These are phyloP conservation scores for Cercospora beticola DNA, from an alignment of 2,329 filamentous ascomycete genomes.

Conservation along the genomic window DNA sequence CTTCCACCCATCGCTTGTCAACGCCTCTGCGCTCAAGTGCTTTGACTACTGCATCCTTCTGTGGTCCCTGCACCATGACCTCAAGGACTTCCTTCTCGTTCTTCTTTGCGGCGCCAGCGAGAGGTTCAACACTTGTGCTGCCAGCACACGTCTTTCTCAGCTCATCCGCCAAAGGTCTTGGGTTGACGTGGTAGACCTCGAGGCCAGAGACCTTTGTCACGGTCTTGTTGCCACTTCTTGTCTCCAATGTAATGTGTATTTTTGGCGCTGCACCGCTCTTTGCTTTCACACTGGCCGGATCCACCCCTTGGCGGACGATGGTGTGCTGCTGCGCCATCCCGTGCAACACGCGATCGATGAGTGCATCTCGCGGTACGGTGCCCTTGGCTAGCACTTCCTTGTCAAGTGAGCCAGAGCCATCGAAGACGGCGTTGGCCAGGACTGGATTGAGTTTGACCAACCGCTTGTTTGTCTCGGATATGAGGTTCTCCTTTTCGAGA, in stretches of 20 bases:
- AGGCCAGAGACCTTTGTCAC: conserved; percentile 63
- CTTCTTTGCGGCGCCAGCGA: conserved; percentile 60
- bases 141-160: conserved; percentile 67
- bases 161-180: conserved; percentile 62
- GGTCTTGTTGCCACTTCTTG: conserved; percentile 64
- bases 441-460: conserved; percentile 62
- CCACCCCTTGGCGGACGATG: conserved; percentile 53
- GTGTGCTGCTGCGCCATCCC: conserved; percentile 58
- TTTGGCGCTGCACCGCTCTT: conserved; percentile 62
- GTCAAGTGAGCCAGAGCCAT: conserved; percentile 54
- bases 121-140: conserved; percentile 63
- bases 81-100: conserved; percentile 64
- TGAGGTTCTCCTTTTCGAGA: conserved; percentile 57
- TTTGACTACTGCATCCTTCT: conserved; percentile 60
- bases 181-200: conserved; percentile 61
- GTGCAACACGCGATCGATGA: conserved; percentile 59
- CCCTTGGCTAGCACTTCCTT: conserved; percentile 58
- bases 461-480: conserved; percentile 59
- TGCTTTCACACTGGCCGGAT: conserved; percentile 53
- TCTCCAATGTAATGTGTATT: conserved; percentile 60
- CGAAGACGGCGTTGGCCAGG: conserved; percentile 62
- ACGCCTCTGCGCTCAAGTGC: conserved; percentile 61
- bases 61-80: conserved; percentile 66
- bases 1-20: conserved; percentile 59
- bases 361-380: conserved; percentile 58